Percentiles rank a stretch among this genome's conserved stretches.
phyloP scores from a whole-genome alignment of 148 eudicot species.

The Persicaria tinctoria region DNA sequence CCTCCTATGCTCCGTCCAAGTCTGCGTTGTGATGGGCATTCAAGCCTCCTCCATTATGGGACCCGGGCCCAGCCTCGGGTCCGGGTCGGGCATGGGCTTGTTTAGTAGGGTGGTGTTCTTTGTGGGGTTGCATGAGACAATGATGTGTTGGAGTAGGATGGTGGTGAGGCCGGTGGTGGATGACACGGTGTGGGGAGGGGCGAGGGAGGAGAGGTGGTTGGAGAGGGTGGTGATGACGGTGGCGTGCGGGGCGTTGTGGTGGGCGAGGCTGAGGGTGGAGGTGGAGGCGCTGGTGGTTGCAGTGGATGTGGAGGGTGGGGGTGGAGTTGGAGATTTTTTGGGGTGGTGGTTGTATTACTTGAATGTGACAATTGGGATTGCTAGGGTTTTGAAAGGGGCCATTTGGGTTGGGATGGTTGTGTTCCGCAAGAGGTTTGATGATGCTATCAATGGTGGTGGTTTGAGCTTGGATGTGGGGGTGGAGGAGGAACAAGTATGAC shows the following conservation, averaged over 20 bases:
- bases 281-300: constrained; percentile 63
- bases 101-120: constrained; percentile 45
- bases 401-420: constrained; percentile 34
- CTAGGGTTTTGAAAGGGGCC: constrained; percentile 41
- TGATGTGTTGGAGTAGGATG: constrained; percentile 49
- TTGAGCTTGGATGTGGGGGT: neutral
- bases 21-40: constrained; percentile 54
- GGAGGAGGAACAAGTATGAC: constrained; percentile 1
- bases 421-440: constrained; percentile 21
- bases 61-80: constrained; percentile 25
- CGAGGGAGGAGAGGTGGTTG: constrained; percentile 37
- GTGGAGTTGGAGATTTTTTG: constrained; percentile 46
- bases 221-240: constrained; percentile 54
- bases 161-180: constrained; percentile 72
- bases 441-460: neutral
- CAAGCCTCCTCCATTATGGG: constrained; percentile 38
- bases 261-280: constrained; percentile 70
- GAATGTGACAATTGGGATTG: constrained; percentile 60
- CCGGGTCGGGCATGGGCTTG: constrained; percentile 6
- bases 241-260: constrained; percentile 53
- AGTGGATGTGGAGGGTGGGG: constrained; percentile 36
- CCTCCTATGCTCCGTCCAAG: constrained; percentile 43
- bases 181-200: constrained; percentile 45
- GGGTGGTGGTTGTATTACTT: constrained; percentile 85
- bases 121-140: constrained; percentile 71